phyloP scores from a whole-genome alignment of 2,329 filamentous ascomycete species.

The Apiospora phragmitis region DNA sequence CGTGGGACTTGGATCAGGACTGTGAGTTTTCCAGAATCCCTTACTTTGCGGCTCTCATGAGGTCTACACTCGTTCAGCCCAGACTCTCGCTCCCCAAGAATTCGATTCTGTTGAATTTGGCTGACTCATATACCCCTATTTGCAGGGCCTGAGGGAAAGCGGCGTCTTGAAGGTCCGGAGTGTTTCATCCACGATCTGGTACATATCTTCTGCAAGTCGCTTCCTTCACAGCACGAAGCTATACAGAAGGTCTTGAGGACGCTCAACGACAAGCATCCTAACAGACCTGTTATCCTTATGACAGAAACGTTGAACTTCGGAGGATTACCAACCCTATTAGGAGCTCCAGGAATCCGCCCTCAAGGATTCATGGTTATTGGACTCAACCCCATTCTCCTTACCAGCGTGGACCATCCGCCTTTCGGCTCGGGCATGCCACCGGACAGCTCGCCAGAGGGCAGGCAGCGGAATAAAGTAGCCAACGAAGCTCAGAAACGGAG shows the following conservation, averaged over 20 bases:
- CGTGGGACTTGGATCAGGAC: conserved; percentile 13
- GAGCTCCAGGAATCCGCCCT: conserved; percentile 12
- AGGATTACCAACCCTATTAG: neutral
- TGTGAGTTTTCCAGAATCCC: neutral
- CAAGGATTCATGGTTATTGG: conserved; percentile 4
- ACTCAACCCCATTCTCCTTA: neutral
- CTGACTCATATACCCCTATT: neutral
- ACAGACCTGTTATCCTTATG: conserved; percentile 12
- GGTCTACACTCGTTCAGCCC: neutral
- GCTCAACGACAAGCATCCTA: conserved; percentile 9
- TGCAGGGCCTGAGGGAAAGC: conserved; percentile 9
- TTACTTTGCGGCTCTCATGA: neutral
- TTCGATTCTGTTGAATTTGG: neutral
- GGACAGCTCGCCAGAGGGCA: neutral
- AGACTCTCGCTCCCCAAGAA: neutral
- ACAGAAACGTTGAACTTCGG: conserved; percentile 13
- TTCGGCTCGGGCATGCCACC: neutral
- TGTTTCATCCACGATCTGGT: conserved; percentile 16
- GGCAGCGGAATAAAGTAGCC: neutral
- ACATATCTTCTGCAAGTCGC: conserved; percentile 15
- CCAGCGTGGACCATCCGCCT: neutral
- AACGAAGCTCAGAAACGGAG: neutral
- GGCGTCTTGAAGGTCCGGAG: conserved; percentile 11
- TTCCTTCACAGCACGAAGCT: conserved; percentile 16
- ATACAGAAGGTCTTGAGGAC: conserved; percentile 11